Evolutionary conservation across 345 rosid genomes (phyloP).

Genomic region (Aegle marmelos): DNA sequence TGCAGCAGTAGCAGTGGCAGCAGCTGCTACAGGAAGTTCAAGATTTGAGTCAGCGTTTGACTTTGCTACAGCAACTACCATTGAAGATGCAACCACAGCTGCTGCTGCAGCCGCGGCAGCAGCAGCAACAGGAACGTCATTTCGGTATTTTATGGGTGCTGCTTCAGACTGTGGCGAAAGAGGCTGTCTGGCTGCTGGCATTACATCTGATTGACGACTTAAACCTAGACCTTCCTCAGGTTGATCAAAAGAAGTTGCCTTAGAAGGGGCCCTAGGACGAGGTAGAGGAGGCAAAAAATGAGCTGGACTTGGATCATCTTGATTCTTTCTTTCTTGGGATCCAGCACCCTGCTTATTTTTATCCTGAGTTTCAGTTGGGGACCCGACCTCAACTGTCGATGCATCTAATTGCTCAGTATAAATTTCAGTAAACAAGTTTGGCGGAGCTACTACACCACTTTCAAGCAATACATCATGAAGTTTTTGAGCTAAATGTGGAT

Average conservation of each 20-base stretch:
- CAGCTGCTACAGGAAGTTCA: constrained; percentile 89
- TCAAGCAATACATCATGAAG: constrained; percentile 91
- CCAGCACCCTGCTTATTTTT: constrained; percentile 33
- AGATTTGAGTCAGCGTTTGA: constrained; percentile 55
- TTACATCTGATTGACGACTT: constrained; percentile 26
- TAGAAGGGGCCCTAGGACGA: constrained; percentile 38
- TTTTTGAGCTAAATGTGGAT: constrained; percentile 85
- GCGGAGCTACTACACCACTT: constrained; percentile 92
- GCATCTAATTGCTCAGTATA: constrained; percentile 50
- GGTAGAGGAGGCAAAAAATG: constrained; percentile 69
- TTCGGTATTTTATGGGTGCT: constrained; percentile 40
- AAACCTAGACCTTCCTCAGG: constrained; percentile 37
- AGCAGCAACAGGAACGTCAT: constrained; percentile 77
- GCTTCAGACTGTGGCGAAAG: constrained; percentile 45
- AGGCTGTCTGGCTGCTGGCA: constrained; percentile 35
- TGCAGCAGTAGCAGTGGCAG: constrained; percentile 96
- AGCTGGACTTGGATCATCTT: constrained; percentile 38
- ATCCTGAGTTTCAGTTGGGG: constrained; percentile 37
- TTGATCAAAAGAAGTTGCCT: constrained; percentile 26
- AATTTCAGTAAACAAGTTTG: constrained; percentile 68
- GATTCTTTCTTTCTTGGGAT: constrained; percentile 35
- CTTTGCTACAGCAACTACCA: constrained; percentile 91
- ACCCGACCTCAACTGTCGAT: constrained; percentile 38
- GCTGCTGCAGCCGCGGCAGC: constrained; percentile 86
- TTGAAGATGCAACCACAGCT: constrained; percentile 92